Base-by-base conservation (phyloP, 352 stramenopile genomes). In the Pythium oligandrum region DNA sequence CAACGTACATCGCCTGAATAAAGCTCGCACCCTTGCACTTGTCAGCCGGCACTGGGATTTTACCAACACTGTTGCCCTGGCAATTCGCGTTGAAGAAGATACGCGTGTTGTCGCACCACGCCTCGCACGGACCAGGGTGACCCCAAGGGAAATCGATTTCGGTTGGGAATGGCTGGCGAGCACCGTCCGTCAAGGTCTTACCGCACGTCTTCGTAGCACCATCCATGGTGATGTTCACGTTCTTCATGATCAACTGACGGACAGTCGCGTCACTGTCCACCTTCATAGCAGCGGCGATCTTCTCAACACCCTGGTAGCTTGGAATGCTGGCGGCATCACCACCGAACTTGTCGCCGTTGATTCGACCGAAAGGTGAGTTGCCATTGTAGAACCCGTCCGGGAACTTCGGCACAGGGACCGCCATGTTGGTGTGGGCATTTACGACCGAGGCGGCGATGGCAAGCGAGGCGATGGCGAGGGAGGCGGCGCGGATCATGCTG, bases 61-160 rank as follows among this genome's bases (percentile, higher is more conserved):
- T 61, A 6, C 45, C 54, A 11, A 61, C 46, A 30, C 44, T 50
- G 45, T 53, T 54, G 54, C 46, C 46, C 39, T 55, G 45, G 54
- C 54, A 61, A n/a, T 61, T 35, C 11, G 12, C 47, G 46, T 61
- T 50, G 35, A 35, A 40, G 45, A 54, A 54, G 32, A 61, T 31
- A 38, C 44, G 36, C 30, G 31, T 55, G 58, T 66, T 43, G 40
- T 57, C 55, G 34, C 58, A 66, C 51, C 53, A 66, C 1, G 34
- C 37, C 42, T 59, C 59, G 33, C 59, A 66, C 11, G 59, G 53
- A 32, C 59, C 59, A 6, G 40, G 48, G 56, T 63, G 56, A 49
- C 44, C 50, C 48, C 48, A 63, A 32, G 48, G 42, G 37, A 53
- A 57, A 37, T 63, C 56, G 33, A 61, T 38, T 11, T 47, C 54